Conservation (phyloP, 2,329 filamentous ascomycete species). For the Trichoderma afroharzianum region DNA sequence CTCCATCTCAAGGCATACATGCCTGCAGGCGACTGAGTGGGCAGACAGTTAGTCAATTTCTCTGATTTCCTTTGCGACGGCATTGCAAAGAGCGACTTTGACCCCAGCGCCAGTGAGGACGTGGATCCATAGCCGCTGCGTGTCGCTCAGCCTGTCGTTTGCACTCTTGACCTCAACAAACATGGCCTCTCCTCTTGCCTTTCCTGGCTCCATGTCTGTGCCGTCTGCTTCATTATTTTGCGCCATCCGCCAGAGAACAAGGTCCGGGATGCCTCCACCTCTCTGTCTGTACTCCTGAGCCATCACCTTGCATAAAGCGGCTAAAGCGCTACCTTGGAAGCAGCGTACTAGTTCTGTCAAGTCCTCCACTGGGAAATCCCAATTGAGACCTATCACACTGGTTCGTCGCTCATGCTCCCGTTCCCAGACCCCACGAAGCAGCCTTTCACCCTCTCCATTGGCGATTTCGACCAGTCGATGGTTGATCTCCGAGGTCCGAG, state of each 20-base stretch:
- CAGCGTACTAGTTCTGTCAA: conserved; percentile 73
- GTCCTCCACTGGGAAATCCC: conserved; percentile 79
- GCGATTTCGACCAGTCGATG: conserved; percentile 79
- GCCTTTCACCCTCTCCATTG: conserved; percentile 68
- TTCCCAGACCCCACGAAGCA: conserved; percentile 67
- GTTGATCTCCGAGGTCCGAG: conserved; percentile 85
- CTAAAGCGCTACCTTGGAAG: conserved; percentile 77
- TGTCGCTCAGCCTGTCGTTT: conserved; percentile 93
- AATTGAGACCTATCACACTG: conserved; percentile 87
- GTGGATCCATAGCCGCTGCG: conserved; percentile 95
- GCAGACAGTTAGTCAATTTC: conserved; percentile 34
- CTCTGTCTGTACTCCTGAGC: conserved; percentile 89
- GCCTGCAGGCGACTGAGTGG: not conserved
- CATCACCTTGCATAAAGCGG: conserved; percentile 85
- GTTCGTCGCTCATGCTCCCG: conserved; percentile 67
- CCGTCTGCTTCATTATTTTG: conserved; percentile 23
- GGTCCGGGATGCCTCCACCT: conserved; percentile 84
- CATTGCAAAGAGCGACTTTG: conserved; percentile 75
- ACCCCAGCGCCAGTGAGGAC: conserved; percentile 82
- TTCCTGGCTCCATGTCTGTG: conserved; percentile 26
- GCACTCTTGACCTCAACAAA: conserved; percentile 78
- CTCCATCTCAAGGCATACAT: not conserved
- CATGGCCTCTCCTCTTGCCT: conserved; percentile 59
- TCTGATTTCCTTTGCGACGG: conserved; percentile 51
- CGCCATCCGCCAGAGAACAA: conserved; percentile 74